Percentiles rank a stretch among this genome's conserved stretches.
Conservation (phyloP, 495 filamentous ascomycete genomes). For the Rhypophila decipiens region DNA sequence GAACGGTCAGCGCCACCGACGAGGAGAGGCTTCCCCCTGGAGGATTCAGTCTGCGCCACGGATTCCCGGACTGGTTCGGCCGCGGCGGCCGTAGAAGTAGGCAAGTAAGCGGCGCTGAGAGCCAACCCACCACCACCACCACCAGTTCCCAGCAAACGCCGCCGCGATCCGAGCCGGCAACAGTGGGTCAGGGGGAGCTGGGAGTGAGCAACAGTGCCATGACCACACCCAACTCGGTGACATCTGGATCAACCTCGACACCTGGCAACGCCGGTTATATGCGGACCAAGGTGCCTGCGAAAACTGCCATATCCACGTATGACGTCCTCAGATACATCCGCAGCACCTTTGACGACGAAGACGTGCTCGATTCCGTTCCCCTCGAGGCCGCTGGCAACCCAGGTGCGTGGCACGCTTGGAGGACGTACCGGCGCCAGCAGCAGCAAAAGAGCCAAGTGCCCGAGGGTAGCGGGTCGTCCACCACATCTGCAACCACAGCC, state of each 20-base stretch:
- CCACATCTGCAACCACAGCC: neutral
- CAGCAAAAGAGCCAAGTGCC: conserved; percentile 9
- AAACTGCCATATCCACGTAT: conserved; percentile 36
- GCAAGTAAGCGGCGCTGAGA: conserved; percentile 12
- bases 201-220: conserved; percentile 3
- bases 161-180: conserved; percentile 19
- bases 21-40: conserved; percentile 78
- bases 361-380: conserved; percentile 69
- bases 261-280: neutral
- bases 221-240: conserved; percentile 27
- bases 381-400: conserved; percentile 78
- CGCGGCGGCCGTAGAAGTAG: conserved; percentile 26
- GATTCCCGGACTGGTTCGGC: conserved; percentile 85
- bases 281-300: neutral
- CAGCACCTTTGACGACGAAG: conserved; percentile 69
- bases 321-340: conserved; percentile 75
- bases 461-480: conserved; percentile 4
- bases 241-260: neutral
- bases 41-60: conserved; percentile 79
- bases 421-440: conserved; percentile 51
- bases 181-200: too few relatives aligned
- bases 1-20: conserved; percentile 73
- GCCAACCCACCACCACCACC: neutral
- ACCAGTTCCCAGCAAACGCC: too few relatives aligned
- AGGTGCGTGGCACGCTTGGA: conserved; percentile 88